Base-by-base conservation (phyloP, 2,329 filamentous ascomycete genomes). In the Paracamarosporium sp. region DNA sequence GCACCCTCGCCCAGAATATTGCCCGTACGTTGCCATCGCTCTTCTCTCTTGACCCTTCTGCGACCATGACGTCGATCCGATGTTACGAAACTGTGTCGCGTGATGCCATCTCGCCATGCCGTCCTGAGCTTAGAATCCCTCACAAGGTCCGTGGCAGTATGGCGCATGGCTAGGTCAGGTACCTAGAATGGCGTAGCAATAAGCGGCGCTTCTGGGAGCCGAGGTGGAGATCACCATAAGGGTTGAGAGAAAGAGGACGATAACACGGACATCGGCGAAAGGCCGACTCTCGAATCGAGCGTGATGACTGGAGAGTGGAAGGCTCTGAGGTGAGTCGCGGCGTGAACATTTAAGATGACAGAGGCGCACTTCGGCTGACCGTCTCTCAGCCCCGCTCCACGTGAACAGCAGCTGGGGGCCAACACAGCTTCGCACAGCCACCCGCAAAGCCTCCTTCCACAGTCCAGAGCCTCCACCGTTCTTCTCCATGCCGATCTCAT, bases 21-120 rank as follows among this genome's bases (percentile, higher is more conserved):
- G 8, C 17, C 48, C n/a, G n/a, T n/a, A 31, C 53, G 30, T 41
- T 56, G 20, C 63, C 63, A 66, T 40, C 38, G 43, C 24, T 65
- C 30, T 40, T 63, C 38, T 40, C n/a, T 15, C 12, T n/a, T 17
- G 20, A 59, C 27, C 28, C 24, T 46, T 28, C 53, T 22, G 27
- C 47, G 52, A n/a, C 50, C 24, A 28, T 17, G 11, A 11, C 17
- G 33, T 2, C 17, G 33, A 12, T 41, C 59, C 7, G 46, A 40
- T 22, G 24, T 45, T 15, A 53, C 36, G 27, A 54, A 51, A 4
- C 50, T 24, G 30, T 61, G 62, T 11, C 40, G 28, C 8, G 54
- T 62, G 13, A 48, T 40, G 13, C 20, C 28, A 20, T 40, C 30
- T 4, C 24, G 40, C 13, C n/a, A 35, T 24, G 11, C n/a, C 3